Evolutionary conservation across 2,329 filamentous ascomycete genomes (phyloP).

Genomic region (Didymella pomorum): DNA sequence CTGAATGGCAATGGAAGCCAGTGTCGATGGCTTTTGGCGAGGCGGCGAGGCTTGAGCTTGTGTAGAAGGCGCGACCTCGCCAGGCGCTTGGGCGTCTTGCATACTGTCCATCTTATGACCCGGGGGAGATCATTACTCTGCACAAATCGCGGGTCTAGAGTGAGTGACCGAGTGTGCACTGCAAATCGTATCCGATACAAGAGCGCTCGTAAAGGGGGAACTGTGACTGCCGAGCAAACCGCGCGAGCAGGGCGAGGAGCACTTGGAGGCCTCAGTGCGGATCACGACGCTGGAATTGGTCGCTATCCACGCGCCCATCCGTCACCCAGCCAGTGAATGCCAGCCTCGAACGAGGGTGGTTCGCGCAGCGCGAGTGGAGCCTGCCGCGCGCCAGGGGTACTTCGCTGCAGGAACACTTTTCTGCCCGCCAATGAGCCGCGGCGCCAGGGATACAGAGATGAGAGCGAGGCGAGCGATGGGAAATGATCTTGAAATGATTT

Average conservation of each 20-base stretch:
- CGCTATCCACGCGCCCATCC: slow-evolving; percentile 31
- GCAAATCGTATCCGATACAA: slow-evolving; percentile 32
- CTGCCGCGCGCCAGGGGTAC: slow-evolving; percentile 32
- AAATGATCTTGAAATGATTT: slow-evolving; percentile 3
- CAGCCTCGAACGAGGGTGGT: slow-evolving; percentile 27
- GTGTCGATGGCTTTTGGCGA: slow-evolving; percentile 46
- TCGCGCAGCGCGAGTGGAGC: slow-evolving; percentile 35
- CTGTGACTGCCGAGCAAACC: slow-evolving; percentile 32
- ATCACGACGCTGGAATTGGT: slow-evolving; percentile 44
- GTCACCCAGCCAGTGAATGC: slow-evolving; percentile 10
- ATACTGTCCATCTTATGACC: slow-evolving; percentile 41
- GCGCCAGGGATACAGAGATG: slow-evolving; percentile 2
- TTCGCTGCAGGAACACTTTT: slow-evolving; percentile 38
- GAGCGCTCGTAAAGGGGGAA: slow-evolving; percentile 42
- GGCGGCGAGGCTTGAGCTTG: slow-evolving; percentile 35
- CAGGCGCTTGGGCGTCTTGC: slow-evolving; percentile 42
- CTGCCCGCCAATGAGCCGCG: slow-evolving; percentile 21
- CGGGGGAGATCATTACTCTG: slow-evolving; percentile 44
- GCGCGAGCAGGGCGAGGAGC: slow-evolving; percentile 36
- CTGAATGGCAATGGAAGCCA: slow-evolving; percentile 53
- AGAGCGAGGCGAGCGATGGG: slow-evolving; percentile 9
- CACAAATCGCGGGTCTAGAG: slow-evolving; percentile 44
- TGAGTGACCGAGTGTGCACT: slow-evolving; percentile 28
- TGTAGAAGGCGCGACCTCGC: slow-evolving; percentile 32
- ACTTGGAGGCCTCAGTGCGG: slow-evolving; percentile 35